phyloP scores from a whole-genome alignment of 345 rosid genomes.

The Corchorus olitorius region DNA sequence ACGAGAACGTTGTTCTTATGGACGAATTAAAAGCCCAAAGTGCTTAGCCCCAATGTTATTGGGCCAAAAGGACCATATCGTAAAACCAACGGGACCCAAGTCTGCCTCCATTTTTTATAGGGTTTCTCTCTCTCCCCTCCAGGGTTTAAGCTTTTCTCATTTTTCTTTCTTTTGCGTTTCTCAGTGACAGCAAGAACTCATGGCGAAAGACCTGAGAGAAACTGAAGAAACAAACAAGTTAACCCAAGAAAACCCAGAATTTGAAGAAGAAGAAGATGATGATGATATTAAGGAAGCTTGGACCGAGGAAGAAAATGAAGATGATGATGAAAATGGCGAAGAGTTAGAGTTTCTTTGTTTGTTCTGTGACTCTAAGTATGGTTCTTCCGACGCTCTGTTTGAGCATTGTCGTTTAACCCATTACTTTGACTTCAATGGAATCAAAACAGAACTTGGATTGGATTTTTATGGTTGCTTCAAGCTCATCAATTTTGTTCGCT shows the following conservation, averaged over 20 bases:
- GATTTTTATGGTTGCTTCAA: slow-evolving; percentile 76
- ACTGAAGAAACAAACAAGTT: slow-evolving; percentile 11
- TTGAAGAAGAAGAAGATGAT: slow-evolving; percentile 35
- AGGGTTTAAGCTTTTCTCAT: too few species aligned
- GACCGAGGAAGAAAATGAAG: slow-evolving; percentile 63
- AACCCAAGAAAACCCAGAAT: slow-evolving; percentile 35
- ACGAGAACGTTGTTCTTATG: too few species aligned
- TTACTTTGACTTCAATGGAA: slow-evolving; percentile 55
- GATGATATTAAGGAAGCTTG: slow-evolving; percentile 39
- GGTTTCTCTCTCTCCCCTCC: not conserved
- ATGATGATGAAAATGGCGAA: slow-evolving; percentile 33
- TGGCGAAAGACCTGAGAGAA: slow-evolving; percentile 20
- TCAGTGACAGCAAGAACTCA: not conserved
- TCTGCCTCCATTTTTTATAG: not conserved
- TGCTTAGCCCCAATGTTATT: too few species aligned
- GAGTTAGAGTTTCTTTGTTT: slow-evolving; percentile 56
- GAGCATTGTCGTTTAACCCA: slow-evolving; percentile 63
- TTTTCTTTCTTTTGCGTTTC: not conserved
- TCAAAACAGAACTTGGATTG: slow-evolving; percentile 53
- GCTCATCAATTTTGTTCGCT: slow-evolving; percentile 86
- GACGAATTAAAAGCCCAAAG: too few species aligned
- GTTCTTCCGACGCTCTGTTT: slow-evolving; percentile 52
- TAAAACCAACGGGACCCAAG: not conserved
- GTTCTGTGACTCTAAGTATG: slow-evolving; percentile 61
- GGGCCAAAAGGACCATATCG: not conserved